Percentiles rank a stretch among this genome's conserved stretches.
These are phyloP conservation scores for Phaeosphaeriaceae sp. DNA, from an alignment of 2,329 filamentous ascomycete genomes.

Conservation along the genomic window DNA sequence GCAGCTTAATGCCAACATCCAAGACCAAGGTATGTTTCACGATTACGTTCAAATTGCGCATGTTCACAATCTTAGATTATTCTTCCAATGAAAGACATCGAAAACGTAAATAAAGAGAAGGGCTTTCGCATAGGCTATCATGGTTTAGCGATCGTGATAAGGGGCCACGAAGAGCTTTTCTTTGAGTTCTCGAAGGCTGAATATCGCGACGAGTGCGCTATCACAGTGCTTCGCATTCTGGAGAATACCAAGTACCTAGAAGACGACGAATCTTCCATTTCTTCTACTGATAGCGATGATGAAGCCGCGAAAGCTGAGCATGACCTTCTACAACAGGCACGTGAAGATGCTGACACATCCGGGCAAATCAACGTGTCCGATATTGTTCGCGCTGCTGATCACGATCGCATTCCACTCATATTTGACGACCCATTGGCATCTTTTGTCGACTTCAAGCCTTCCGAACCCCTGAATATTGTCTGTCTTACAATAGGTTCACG, in stretches of 20 bases:
- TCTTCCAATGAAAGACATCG: constrained; percentile 85
- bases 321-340: constrained; percentile 77
- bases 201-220: constrained; percentile 84
- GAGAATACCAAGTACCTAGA: constrained; percentile 74
- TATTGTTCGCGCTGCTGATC: constrained; percentile 39
- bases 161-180: constrained; percentile 93
- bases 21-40: constrained; percentile 69
- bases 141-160: constrained; percentile 89
- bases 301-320: constrained; percentile 81
- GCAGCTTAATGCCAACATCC: constrained; percentile 86
- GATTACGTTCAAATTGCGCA: constrained; percentile 5
- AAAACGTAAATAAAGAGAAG: constrained; percentile 93
- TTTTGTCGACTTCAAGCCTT: constrained; percentile 88
- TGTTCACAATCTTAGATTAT: constrained; percentile 62
- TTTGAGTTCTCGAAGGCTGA: constrained; percentile 87
- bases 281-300: constrained; percentile 72
- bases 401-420: constrained; percentile 74
- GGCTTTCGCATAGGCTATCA: constrained; percentile 92
- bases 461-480: constrained; percentile 79
- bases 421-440: constrained; percentile 91
- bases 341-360: constrained; percentile 50
- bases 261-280: constrained; percentile 70
- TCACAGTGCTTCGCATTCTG: constrained; percentile 78
- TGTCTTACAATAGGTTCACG: constrained; percentile 95
- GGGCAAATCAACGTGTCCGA: constrained; percentile 30